A percentile compares a stretch with the other conserved stretches of the same genome.
These are phyloP conservation scores for Dictyostelium purpureum DNA, from an alignment of 78 protist species.

Conservation along the genomic window DNA sequence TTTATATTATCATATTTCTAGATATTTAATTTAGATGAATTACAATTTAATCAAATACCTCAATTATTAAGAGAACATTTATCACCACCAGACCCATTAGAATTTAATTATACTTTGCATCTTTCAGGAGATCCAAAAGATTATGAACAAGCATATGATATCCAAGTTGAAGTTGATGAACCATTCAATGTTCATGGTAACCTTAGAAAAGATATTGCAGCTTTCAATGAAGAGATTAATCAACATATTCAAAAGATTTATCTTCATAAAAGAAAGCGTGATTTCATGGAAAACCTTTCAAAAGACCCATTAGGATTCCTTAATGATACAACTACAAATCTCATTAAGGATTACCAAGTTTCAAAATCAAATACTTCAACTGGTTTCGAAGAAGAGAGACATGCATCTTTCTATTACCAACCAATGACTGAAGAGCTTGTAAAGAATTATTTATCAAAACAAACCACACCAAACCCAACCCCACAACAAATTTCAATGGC, in stretches of 20 bases:
- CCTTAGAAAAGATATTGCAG: constrained; percentile 5
- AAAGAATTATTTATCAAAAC: constrained; percentile 18
- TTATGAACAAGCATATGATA: constrained; percentile 69
- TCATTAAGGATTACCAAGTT: constrained; percentile 48
- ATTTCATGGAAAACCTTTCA: constrained; percentile 46
- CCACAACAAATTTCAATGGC: constrained; percentile 43
- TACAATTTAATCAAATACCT: constrained; percentile 77
- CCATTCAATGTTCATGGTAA: not conserved
- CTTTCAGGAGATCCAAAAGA: constrained; percentile 63
- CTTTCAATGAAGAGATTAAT: constrained; percentile 60
- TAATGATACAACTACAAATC: not conserved
- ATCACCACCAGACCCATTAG: constrained; percentile 72
- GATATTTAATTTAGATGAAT: constrained; percentile 52
- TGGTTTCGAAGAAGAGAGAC: constrained; percentile 78
- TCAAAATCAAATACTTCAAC: constrained; percentile 38
- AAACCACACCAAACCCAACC: constrained; percentile 26
- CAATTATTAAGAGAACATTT: constrained; percentile 73
- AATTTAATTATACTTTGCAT: constrained; percentile 42
- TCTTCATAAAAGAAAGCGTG: constrained; percentile 52
- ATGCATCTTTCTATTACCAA: constrained; percentile 63
- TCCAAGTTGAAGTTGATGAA: constrained; percentile 69
- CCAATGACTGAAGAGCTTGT: constrained; percentile 67
- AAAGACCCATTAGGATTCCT: constrained; percentile 50
- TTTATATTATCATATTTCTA: not conserved
- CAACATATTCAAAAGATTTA: constrained; percentile 22